Base-by-base conservation (phyloP, 1,284 basidiomycete genomes). In the Ustilago tritici region DNA sequence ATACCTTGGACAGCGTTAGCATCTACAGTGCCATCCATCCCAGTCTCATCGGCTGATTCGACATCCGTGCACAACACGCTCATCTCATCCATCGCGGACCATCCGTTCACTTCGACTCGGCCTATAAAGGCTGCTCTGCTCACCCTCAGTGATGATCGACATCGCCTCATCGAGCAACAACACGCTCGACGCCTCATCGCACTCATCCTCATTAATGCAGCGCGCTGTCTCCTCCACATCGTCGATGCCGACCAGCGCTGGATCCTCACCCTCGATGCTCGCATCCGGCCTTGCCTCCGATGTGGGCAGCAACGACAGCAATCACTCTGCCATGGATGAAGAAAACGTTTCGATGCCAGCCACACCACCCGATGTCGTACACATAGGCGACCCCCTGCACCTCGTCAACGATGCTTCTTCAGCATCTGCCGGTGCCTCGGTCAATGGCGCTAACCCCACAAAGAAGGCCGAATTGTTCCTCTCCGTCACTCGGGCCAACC, bases 311-410 rank as follows among this genome's bases (percentile, higher is more conserved):
- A 34, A 46, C 38, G 41, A 49, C 34, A 57, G 31, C 31, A 28
- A 50, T 32, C 14, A 15, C 28, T 50, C 49, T 32, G 43, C 68
- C 17, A 71, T 71, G 68, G 73, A 76, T 32, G 68, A 76, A 15
- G 66, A 69, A 14, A n/a, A 28, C 19, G 47, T 65, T 31, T 76
- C 73, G 31, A 71, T 76, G 69, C 74, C 74, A 7, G 61, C 74
- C 8, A 76, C 74, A 14, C 74, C 76, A 0, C 67, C 70, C 23
- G 65, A 74, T 58, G 60, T 73, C 31, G 40, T 62, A 8, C 43
- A 46, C 43, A 52, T 35, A 11, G 10, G 61, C 9, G 56, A 56
- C 9, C 60, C 52, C n/a, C 47, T 66, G 12, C 63, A 57, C 23
- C 46, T 61, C 40, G 52, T 61, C 53, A 41, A 60, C 46, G 55